Evolutionary conservation across 2,329 filamentous ascomycete genomes (phyloP).

Genomic region (Trichoderma gracile): DNA sequence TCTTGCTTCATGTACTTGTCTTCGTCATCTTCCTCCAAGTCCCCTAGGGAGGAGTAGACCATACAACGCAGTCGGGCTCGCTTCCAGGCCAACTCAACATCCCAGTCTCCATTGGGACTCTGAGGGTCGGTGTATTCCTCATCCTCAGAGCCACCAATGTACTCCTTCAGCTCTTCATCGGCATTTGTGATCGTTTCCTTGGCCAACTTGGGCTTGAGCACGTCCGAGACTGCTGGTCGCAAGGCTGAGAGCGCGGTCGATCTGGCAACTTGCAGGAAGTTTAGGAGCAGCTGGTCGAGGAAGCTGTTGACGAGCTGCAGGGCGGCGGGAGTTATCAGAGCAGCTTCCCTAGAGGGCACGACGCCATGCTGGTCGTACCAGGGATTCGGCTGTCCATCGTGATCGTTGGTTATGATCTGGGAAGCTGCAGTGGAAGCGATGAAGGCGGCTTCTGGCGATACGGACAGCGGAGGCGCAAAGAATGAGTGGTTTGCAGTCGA

Average conservation of each 20-base stretch:
- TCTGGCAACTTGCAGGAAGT: slow-evolving; percentile 76
- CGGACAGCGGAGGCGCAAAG: slow-evolving; percentile 64
- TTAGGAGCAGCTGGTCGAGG: slow-evolving; percentile 89
- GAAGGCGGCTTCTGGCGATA: slow-evolving; percentile 80
- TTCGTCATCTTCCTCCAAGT: slow-evolving; percentile 97
- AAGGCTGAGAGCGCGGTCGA: slow-evolving; percentile 75
- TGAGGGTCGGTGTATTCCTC: slow-evolving; percentile 66
- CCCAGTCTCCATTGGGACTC: slow-evolving; percentile 64
- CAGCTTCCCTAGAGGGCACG: slow-evolving; percentile 65
- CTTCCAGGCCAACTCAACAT: slow-evolving; percentile 93
- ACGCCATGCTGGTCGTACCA: slow-evolving; percentile 70
- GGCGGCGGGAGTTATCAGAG: slow-evolving; percentile 70
- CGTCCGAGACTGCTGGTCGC: slow-evolving; percentile 79
- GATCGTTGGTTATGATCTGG: slow-evolving; percentile 86
- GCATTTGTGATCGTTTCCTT: slow-evolving; percentile 80
- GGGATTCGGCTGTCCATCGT: slow-evolving; percentile 70
- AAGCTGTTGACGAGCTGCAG: slow-evolving; percentile 85
- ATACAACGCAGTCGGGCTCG: slow-evolving; percentile 90
- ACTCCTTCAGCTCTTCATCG: slow-evolving; percentile 84
- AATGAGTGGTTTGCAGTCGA: slow-evolving; percentile 61
- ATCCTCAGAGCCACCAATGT: slow-evolving; percentile 76
- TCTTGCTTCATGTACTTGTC: slow-evolving; percentile 84
- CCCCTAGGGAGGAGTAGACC: slow-evolving; percentile 95
- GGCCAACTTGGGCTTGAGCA: slow-evolving; percentile 86
- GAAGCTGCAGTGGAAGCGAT: slow-evolving; percentile 86